These are phyloP conservation scores for Chimonanthus salicifolius DNA, from an alignment of 164 flowering plant genomes.

Conservation along the genomic window DNA sequence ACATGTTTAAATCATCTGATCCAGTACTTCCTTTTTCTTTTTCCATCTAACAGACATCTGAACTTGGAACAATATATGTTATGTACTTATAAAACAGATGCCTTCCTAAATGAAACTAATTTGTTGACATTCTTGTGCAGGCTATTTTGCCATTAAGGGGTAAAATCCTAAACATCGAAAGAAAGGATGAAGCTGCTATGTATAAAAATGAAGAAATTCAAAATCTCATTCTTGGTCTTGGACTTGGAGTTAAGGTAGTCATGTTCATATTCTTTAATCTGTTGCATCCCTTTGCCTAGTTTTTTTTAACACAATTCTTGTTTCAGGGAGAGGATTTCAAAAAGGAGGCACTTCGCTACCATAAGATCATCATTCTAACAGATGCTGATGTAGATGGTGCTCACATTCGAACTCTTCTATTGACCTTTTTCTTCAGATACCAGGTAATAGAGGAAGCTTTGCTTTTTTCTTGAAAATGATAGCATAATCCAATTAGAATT, in stretches of 20 bases:
- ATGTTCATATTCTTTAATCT: neutral
- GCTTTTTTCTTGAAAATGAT: neutral
- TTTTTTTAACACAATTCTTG: slow-evolving; percentile 3
- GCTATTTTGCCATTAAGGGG: slow-evolving; percentile 96
- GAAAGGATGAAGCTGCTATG: slow-evolving; percentile 93
- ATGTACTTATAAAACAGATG: too few species aligned
- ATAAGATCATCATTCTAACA: slow-evolving; percentile 87
- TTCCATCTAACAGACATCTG: too few species aligned
- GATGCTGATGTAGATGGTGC: slow-evolving; percentile 99
- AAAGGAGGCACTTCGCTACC: slow-evolving; percentile 87
- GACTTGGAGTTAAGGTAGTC: slow-evolving; percentile 92
- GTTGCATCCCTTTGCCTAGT: neutral
- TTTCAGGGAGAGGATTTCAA: slow-evolving; percentile 90
- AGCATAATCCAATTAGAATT: too few species aligned
- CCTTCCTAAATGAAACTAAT: neutral
- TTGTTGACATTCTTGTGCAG: slow-evolving; percentile 28
- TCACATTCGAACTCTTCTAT: slow-evolving; percentile 84
- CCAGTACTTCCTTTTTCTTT: too few species aligned
- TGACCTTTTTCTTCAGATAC: slow-evolving; percentile 97
- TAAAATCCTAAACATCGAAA: slow-evolving; percentile 86
- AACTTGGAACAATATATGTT: too few species aligned
- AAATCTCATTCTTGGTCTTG: slow-evolving; percentile 84
- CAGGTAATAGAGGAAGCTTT: slow-evolving; percentile 48
- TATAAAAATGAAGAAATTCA: slow-evolving; percentile 94
- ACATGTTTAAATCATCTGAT: too few species aligned